phyloP scores from a whole-genome alignment of 2,329 filamentous ascomycete genomes.

The Anisogramma anomala region DNA sequence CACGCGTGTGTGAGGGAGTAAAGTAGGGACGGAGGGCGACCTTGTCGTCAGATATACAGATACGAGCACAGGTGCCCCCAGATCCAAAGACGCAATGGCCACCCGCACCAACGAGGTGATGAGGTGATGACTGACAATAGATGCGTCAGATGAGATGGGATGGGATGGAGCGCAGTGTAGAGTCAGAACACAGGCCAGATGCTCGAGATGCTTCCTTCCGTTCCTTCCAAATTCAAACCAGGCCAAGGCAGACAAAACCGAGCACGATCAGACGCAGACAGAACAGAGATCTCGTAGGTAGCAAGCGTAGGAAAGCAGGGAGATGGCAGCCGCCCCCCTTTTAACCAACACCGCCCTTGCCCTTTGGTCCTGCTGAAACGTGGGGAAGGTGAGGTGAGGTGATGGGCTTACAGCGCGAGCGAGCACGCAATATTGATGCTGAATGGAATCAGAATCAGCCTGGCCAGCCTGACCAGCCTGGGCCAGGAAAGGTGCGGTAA shows the following conservation, averaged over 20 bases:
- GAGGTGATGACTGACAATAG: neutral
- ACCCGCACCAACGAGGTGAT: neutral
- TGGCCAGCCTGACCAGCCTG: no score
- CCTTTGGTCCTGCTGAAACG: conserved; percentile 5
- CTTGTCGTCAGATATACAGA: neutral
- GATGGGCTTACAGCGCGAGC: conserved; percentile 9
- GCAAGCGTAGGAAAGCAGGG: no score
- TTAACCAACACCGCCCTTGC: neutral
- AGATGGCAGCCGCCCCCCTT: no score
- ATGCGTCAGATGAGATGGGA: neutral
- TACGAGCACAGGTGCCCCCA: no score
- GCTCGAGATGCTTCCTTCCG: neutral
- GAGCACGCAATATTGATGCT: conserved; percentile 13
- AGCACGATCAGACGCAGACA: conserved; percentile 4
- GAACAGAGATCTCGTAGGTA: neutral
- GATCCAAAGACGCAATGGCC: neutral
- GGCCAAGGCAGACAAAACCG: neutral
- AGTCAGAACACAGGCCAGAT: neutral
- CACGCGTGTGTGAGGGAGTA: no score
- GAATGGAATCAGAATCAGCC: conserved; percentile 10
- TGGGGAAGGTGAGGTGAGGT: conserved; percentile 1
- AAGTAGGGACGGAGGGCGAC: no score
- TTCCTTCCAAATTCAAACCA: conserved; percentile 11
- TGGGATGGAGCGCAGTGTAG: neutral
- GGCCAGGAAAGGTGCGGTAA: neutral